Base-by-base conservation (phyloP, 2,329 filamentous ascomycete genomes). In the Colletotrichum simmondsii region DNA sequence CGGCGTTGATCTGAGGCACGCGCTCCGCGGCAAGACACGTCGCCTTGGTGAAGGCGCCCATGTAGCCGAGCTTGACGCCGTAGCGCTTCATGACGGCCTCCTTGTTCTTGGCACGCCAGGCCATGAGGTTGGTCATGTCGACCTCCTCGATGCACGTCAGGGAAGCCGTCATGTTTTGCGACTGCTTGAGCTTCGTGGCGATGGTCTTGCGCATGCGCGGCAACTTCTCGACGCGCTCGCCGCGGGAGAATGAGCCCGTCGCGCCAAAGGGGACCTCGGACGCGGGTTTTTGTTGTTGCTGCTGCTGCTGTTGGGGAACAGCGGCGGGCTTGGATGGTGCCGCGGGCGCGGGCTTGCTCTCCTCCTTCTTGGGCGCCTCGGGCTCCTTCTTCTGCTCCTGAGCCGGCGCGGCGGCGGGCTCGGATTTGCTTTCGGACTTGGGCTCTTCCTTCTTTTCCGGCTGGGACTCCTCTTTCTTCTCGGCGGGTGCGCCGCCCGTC, bases 121-220 rank as follows among this genome's bases (percentile, higher is more conserved):
- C 86, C 81, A 94, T 94, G 74, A 94, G 87, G 53, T 92, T 92
- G 79, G 90, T 86, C 78, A 93, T 91, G 75, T 81, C 79, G 52
- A 81, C 73, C 72, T 80, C 79, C 63, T 81, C 79, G 42, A 80
- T 75, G 71, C 94, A 91, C 83, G 93, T 94, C 78, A 93, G 85
- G 24, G 94, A 90, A 83, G 93, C 93, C 78, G 87, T 87, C 80
- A 93, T 88, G 81, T 92, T 88, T 83, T 92, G 88, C 67, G 92
- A 94, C 81, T 93, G 87, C 77, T 88, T 89, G 67, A 94, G 90
- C 76, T 92, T 91, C 76, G 81, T 85, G 76, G 92, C 92, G 78
- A 94, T 94, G 75, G 91, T 92, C 87, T 93, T 93, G 85, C 92
- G 92, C 92, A 94, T 94, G 77, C 90, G 90, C 75, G 87, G 88